Base-by-base conservation (phyloP, 331 rosid species). In the Telfairia occidentalis region DNA sequence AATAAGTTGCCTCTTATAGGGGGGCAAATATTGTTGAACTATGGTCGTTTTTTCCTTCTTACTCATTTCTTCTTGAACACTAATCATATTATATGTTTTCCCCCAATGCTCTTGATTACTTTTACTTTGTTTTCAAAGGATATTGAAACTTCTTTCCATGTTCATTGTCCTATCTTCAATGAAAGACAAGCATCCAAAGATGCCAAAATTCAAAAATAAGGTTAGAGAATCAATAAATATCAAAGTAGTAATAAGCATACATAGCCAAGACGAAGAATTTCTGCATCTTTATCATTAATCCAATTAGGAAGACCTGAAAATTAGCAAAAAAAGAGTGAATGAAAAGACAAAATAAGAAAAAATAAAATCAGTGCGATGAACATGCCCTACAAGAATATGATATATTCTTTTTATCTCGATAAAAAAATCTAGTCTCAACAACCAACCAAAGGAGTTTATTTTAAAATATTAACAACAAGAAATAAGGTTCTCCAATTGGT, bases 281-380 rank as follows among this genome's bases (percentile, higher is more conserved):
- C 85, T 61, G 97, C 95, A 40, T 93, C 97, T 78, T 89, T 85
- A 78, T 93, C 97, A 53, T 93, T 87, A 53, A 75, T 81, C 98
- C 96, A 91, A 40, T 79, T 52, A 23, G 89, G 82, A 80, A 87
- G 73, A 75, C 96, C 97, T 93, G 88, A 69, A 84, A 87, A 72
- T 69, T 38, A 82, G 76, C 60, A n/a, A 71, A 48, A 43, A 69
- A 24, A 72, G 71, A 82, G 10, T 16, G 19, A 76, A 23, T 34
- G 37, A 5, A 63, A 42, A 38, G 54, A 58, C 58, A 70, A 42
- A 42, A 70, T 48, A 10, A 46, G 4, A 64, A 38, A 0, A 54
- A 74, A 15, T 49, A 18, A 73, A 30, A 74, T 75, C 71, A 75
- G 65, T 38, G 18, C 5, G 16, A 30, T 29, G 38, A 57, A 40